Base-by-base conservation (phyloP, 2,329 filamentous ascomycete genomes). In the Paraphoma chrysanthemicola region DNA sequence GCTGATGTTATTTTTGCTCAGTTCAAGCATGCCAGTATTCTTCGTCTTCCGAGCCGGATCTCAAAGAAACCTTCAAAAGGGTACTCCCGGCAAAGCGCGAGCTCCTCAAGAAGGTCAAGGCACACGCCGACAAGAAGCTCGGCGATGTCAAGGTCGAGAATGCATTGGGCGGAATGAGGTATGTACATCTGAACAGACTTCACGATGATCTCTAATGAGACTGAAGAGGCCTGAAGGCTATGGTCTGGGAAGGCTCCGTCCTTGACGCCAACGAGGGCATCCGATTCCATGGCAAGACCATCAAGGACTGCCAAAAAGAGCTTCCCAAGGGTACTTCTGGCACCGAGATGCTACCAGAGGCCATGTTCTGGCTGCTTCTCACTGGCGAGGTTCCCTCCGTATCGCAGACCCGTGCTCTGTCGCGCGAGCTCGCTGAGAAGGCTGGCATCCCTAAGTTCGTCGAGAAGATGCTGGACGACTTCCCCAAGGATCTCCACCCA, bases 341-440 rank as follows among this genome's bases (percentile, higher is more conserved):
- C 70, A 96, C 92, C 6, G 94, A 98, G 81, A 99, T 98, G 95
- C 86, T 98, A 11, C 95, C 95, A 46, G 95, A 99, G 80, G 89
- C 94, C 78, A 99, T 99, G 95, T 99, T 99, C 85, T 99, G 95
- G 95, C 88, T 98, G 42, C 88, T 99, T 48, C 84, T 99, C 68
- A 99, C 95, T 9, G 95, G 95, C 57, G 86, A 96, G 79, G 91
- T 98, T 18, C 95, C 95, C 23, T 91, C 90, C 1, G 90, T 88
- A 18, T 82, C 82, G 60, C 95, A 99, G 79, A 87, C 95, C 61
- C 91, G 94, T 70, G 83, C 81, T 44, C 88, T 99, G 69, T 96
- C 92, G 45, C 87, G 89, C 56, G 90, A 98, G 78, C 84, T 98
- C 23, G 95, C 95, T 49, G 90, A 93, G 76, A 89, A 97, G 81